phyloP scores from a whole-genome alignment of 2,329 filamentous ascomycete genomes.

The Phialemonium atrogriseum region DNA sequence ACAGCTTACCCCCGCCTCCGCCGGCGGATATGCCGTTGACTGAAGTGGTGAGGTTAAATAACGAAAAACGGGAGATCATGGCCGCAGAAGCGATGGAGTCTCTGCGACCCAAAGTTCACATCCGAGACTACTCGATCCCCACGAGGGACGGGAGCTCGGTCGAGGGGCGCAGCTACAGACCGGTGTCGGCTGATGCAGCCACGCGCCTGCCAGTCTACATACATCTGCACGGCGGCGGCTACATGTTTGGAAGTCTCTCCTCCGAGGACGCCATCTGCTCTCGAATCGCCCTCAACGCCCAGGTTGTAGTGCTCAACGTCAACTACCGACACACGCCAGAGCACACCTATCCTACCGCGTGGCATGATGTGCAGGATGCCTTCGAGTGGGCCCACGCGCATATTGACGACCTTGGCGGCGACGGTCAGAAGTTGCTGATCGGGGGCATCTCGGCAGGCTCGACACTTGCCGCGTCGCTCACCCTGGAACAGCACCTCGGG shows the following conservation, averaged over 20 bases:
- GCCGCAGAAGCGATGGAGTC: slow-evolving; percentile 20
- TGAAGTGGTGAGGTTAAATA: slow-evolving; percentile 17
- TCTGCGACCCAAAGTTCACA: slow-evolving; percentile 18
- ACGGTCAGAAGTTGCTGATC: slow-evolving; percentile 26
- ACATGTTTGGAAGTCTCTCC: slow-evolving; percentile 42
- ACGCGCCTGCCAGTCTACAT: slow-evolving; percentile 40
- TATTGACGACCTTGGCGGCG: slow-evolving; percentile 26
- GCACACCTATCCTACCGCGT: slow-evolving; percentile 40
- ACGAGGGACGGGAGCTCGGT: slow-evolving; percentile 35
- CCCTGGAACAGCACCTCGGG: slow-evolving; percentile 26
- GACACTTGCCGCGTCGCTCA: slow-evolving; percentile 23
- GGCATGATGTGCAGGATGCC: slow-evolving; percentile 44
- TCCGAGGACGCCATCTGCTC: slow-evolving; percentile 46
- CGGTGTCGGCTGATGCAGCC: slow-evolving; percentile 19
- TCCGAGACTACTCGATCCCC: slow-evolving; percentile 26
- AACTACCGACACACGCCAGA: slow-evolving; percentile 54
- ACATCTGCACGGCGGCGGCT: slow-evolving; percentile 48
- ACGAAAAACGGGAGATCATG: slow-evolving; percentile 22
- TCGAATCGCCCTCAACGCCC: slow-evolving; percentile 31
- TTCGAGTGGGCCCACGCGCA: slow-evolving; percentile 45
- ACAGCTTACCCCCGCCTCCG: slow-evolving; percentile 18
- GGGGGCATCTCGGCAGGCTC: slow-evolving; percentile 36
- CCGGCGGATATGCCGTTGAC: slow-evolving; percentile 12
- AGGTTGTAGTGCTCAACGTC: slow-evolving; percentile 41
- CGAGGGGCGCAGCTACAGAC: slow-evolving; percentile 38